Base-by-base conservation (phyloP, 371 early-diverging fungal species). In the Apophysomyces elegans region DNA sequence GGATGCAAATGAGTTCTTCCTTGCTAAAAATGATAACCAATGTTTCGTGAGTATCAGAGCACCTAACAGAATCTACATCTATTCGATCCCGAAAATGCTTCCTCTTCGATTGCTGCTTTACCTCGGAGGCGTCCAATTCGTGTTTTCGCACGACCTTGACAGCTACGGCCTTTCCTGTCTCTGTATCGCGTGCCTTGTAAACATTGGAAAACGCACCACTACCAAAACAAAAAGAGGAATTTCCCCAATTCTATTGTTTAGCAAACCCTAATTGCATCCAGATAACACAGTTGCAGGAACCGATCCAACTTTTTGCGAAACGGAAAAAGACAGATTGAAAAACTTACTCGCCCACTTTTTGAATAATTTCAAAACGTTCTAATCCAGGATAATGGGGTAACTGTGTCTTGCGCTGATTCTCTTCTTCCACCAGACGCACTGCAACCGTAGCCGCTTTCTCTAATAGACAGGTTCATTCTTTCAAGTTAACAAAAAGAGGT, bases 131-230 rank as follows among this genome's bases (percentile, higher is more conserved):
- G 68, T 79, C 87, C 56, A 86, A 66, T 44, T 86, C 86, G 37
- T 66, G 78, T 64, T 91, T 91, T 68, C 87, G 76, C n/a, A 94
- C 90, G 5, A 92, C 88, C 76, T 95, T 95, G 71, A 95, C 86
- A 7, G 95, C 95, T 5, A 95, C 94, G 41, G 84, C 67, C 57
- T 86, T 69, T 26, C 84, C 80, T 2, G 83, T 88, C 56, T 72
- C 69, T 9, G 68, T 74, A 61, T 90, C 86, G 41, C 75, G 71
- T n/a, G 91, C 94, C 62, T 86, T 84, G 81, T 90, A 92, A 3
- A 93, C 94, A 59, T 84, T 87, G 59, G 91, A 91, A 76, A 93
- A 93, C n/a, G 93, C 94, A 59, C 94, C 94, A 72, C 90, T 90
- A 59, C 7, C 11, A 7, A n/a, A 14, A 14, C 47, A 47, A 5